Base-by-base conservation (phyloP, 495 filamentous ascomycete genomes). In the Neurospora sp. region DNA sequence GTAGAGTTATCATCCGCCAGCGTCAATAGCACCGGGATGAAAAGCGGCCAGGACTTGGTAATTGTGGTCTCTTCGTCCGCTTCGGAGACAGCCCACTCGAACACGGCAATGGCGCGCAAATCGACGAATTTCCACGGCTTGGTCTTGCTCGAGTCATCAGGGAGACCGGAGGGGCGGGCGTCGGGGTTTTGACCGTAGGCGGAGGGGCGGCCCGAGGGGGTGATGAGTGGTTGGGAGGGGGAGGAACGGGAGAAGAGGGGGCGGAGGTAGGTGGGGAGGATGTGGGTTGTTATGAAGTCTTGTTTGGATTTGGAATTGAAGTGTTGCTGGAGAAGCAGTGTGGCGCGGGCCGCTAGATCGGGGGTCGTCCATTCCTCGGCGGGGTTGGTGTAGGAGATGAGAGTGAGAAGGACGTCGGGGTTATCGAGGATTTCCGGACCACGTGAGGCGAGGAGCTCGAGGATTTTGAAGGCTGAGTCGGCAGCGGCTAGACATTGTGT, bases 1-100 rank as follows among this genome's bases (percentile, higher is more conserved):
- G 87, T 81, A 61, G 85, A 82, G 16, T 84, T 78, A 78, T 94
- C 91, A 79, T 98, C 96, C 70, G 93, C 85, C 2, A 98, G 84
- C 5, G 91, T 88, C 3, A 99, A 86, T 1, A 97, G 83, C 1
- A 93, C 91, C 1, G 96, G 96, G n/a, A 95, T 86, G 53, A 92
- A 87, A n/a, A 96, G 87, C 0, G 88, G 89, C 89, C 94, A 97
- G 72, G 92, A 84, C 6, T 79, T 10, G 22, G 70, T 68, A 1
- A 83, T 69, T 2, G 73, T 59, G 5, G n/a, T 42, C 61, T 74
- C 74, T 78, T 78, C 84, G 61, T 87, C 82, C 27, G 88, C 77
- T 40, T 84, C 81, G 2, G 79, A 69, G 8, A 94, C 82, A 0
- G 87, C 83, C 93, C 93, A 97, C 16, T 82, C 80, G 42, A 97